Conservation (phyloP, 2,329 filamentous ascomycete species). For the Nigrograna mackinnonii region DNA sequence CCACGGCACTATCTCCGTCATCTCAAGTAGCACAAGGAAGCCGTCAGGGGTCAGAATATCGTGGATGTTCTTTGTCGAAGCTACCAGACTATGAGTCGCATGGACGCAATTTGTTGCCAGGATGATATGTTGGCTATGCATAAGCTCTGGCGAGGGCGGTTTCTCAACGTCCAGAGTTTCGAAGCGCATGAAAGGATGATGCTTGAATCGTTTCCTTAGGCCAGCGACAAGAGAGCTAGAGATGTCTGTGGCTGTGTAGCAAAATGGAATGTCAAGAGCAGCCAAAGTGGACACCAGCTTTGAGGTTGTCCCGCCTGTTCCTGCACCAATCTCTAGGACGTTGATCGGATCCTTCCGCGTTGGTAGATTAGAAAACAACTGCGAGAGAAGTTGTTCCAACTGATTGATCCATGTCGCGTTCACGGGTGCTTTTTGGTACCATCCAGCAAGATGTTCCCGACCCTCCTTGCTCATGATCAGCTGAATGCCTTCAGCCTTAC, state of each 20-base stretch:
- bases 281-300: neutral
- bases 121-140: constrained; percentile 22
- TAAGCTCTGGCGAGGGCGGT: constrained; percentile 15
- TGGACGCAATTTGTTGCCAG: constrained; percentile 38
- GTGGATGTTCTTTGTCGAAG: constrained; percentile 9
- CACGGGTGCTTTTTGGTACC: neutral
- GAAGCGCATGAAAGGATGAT: constrained; percentile 37
- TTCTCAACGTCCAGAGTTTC: constrained; percentile 36
- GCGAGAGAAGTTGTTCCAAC: neutral
- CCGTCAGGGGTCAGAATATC: constrained; percentile 14
- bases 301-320: neutral
- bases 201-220: constrained; percentile 32
- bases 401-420: neutral
- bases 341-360: neutral
- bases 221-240: constrained; percentile 38
- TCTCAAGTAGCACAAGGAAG: constrained; percentile 14
- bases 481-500: neutral
- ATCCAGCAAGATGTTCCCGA: neutral
- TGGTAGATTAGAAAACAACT: neutral
- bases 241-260: constrained; percentile 47
- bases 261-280: constrained; percentile 1
- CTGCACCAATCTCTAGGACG: neutral
- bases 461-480: neutral
- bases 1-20: constrained; percentile 17
- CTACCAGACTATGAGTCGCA: constrained; percentile 19